Evolutionary conservation across 2,329 filamentous ascomycete genomes (phyloP).

Genomic region (Aspergillus sp.): DNA sequence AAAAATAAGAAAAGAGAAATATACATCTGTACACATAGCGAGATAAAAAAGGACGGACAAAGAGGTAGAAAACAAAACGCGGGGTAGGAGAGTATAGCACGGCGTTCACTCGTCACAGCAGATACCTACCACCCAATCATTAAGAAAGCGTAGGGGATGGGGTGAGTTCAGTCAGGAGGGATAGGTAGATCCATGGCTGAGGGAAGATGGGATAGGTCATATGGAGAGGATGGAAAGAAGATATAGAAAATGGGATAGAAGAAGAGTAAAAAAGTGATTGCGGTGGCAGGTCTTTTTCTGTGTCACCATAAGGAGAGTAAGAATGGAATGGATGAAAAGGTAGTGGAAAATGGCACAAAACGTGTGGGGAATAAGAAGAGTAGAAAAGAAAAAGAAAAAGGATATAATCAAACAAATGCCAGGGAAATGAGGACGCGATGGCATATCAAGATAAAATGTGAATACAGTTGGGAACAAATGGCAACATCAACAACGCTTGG

Average conservation of each 20-base stretch:
- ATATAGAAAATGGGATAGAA: constrained; percentile 16
- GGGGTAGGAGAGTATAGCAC: constrained; percentile 16
- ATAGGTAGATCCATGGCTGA: background rate
- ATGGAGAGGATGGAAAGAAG: constrained; percentile 15
- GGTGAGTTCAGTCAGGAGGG: background rate
- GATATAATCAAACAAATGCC: constrained; percentile 25
- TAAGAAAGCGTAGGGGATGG: constrained; percentile 1
- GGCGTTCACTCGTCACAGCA: constrained; percentile 28
- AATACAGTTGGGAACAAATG: constrained; percentile 24
- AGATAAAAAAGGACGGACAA: constrained; percentile 1
- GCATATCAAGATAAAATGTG: constrained; percentile 14
- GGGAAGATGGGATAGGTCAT: background rate
- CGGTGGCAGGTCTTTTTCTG: constrained; percentile 14
- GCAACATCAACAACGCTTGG: constrained; percentile 21
- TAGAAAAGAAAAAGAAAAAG: constrained; percentile 25
- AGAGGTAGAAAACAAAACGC: constrained; percentile 7
- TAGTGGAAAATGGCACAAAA: constrained; percentile 22
- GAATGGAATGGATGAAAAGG: constrained; percentile 15
- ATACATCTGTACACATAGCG: constrained; percentile 28
- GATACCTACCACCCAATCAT: constrained; percentile 26
- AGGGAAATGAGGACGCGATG: constrained; percentile 4
- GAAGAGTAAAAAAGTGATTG: constrained; percentile 20
- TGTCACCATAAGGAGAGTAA: constrained; percentile 26
- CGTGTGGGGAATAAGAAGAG: constrained; percentile 39
- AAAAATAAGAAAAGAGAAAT: constrained; percentile 4